A percentile compares a stretch with the other conserved stretches of the same genome.
Conservation (phyloP, 495 filamentous ascomycete species). For the Acidomyces sp. region DNA sequence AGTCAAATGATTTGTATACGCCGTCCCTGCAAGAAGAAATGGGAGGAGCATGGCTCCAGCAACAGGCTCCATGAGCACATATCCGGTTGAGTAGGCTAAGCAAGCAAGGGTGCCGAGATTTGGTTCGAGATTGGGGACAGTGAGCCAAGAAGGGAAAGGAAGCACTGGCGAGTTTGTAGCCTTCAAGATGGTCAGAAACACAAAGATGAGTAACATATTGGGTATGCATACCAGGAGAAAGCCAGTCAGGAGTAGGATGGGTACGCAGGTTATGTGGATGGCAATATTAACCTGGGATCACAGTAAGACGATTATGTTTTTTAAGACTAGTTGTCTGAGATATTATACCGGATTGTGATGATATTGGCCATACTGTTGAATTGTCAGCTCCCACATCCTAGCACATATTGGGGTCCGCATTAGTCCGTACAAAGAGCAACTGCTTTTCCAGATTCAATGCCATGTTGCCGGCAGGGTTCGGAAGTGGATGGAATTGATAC, state of each 20-base stretch:
- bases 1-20: conserved; percentile 61
- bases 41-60: conserved; percentile 64
- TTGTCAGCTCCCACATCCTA: not conserved
- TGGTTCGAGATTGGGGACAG: conserved; percentile 60
- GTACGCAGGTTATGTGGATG: conserved; percentile 86
- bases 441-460: conserved; percentile 68
- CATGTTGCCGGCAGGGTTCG: conserved; percentile 34
- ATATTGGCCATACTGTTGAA: conserved; percentile 76
- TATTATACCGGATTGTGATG: conserved; percentile 63
- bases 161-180: conserved; percentile 64
- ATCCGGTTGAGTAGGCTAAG: conserved; percentile 60
- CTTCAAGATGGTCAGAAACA: conserved; percentile 31
- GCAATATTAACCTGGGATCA: conserved; percentile 55
- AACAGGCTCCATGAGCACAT: conserved; percentile 86
- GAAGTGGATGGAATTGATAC: too few relatives aligned
- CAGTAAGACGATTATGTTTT: conserved; percentile 9
- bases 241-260: conserved; percentile 63
- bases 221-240: conserved; percentile 57
- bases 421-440: conserved; percentile 54
- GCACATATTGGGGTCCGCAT: not conserved
- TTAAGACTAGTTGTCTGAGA: not conserved
- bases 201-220: not conserved
- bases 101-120: conserved; percentile 68
- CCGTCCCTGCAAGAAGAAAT: conserved; percentile 58
- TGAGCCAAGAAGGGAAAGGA: conserved; percentile 53